A percentile compares a stretch with the other conserved stretches of the same genome.
Evolutionary conservation across 2,329 filamentous ascomycete genomes (phyloP).

Genomic region (Talaromyces sp.): DNA sequence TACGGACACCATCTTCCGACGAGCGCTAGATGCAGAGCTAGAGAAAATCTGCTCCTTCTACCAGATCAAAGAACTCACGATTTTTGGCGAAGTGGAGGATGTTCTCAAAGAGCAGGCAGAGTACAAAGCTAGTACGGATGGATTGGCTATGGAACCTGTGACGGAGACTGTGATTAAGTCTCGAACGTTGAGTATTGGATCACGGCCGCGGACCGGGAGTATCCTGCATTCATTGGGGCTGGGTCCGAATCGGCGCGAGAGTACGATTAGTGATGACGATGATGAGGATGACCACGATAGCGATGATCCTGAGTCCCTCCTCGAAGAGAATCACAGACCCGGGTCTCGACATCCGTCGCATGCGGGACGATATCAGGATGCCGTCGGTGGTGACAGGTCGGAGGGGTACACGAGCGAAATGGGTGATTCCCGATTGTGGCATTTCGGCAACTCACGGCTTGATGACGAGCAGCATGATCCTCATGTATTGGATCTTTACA

Average conservation of each 20-base stretch:
- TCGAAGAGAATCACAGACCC: constrained; percentile 35
- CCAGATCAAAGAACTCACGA: constrained; percentile 79
- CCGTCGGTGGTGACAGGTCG: constrained; percentile 24
- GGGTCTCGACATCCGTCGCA: constrained; percentile 23
- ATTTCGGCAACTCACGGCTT: constrained; percentile 35
- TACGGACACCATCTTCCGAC: constrained; percentile 76
- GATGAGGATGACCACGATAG: constrained; percentile 52
- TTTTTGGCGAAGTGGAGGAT: constrained; percentile 74
- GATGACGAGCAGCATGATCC: constrained; percentile 74
- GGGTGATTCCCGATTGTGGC: constrained; percentile 34
- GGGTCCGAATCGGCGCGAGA: constrained; percentile 42
- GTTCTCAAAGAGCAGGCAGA: constrained; percentile 70
- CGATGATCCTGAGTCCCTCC: constrained; percentile 58
- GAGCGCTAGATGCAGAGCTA: constrained; percentile 79
- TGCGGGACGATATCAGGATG: constrained; percentile 24
- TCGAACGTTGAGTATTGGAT: constrained; percentile 39
- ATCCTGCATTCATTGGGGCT: constrained; percentile 52
- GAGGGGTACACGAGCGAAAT: constrained; percentile 32
- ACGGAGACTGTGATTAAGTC: constrained; percentile 42
- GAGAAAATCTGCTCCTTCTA: constrained; percentile 95
- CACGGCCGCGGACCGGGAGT: constrained; percentile 46
- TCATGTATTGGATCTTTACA: constrained; percentile 66
- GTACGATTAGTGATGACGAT: constrained; percentile 40
- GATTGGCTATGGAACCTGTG: constrained; percentile 41
- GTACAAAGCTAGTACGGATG: constrained; percentile 59